These are phyloP conservation scores for Dictyophora rubrovolvata DNA, from an alignment of 768 basidiomycete genomes.

Conservation along the genomic window DNA sequence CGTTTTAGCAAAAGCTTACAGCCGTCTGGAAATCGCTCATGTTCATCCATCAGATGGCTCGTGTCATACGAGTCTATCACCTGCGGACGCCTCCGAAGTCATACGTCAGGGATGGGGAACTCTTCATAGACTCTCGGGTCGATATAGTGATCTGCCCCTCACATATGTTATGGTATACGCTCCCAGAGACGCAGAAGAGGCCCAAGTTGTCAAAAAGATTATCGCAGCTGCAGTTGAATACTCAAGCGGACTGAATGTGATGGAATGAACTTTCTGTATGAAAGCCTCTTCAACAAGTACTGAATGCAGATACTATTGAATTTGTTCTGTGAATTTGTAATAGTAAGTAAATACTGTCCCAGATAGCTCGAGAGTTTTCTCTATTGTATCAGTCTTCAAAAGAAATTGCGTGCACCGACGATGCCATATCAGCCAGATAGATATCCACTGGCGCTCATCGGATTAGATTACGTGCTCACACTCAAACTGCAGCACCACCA, in stretches of 20 bases:
- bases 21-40: constrained; percentile 1
- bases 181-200: constrained; percentile 6
- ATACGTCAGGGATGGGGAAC: constrained; percentile 5
- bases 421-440: too few relatives aligned
- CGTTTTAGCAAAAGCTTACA: background rate
- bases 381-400: too few relatives aligned
- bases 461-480: too few relatives aligned
- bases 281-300: too few relatives aligned
- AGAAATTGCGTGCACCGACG: too few relatives aligned
- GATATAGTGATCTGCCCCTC: background rate
- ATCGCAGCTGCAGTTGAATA: constrained; percentile 7
- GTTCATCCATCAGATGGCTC: constrained; percentile 1
- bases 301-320: too few relatives aligned
- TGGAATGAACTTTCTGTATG: background rate
- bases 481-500: too few relatives aligned
- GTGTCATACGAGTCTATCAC: background rate
- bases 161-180: constrained; percentile 4
- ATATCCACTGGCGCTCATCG: too few relatives aligned
- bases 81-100: constrained; percentile 2
- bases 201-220: constrained; percentile 3
- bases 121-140: background rate
- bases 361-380: too few relatives aligned
- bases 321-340: too few relatives aligned
- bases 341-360: too few relatives aligned
- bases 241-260: background rate